Conservation (phyloP, 2,329 filamentous ascomycete species). For the Colletotrichum sp. region DNA sequence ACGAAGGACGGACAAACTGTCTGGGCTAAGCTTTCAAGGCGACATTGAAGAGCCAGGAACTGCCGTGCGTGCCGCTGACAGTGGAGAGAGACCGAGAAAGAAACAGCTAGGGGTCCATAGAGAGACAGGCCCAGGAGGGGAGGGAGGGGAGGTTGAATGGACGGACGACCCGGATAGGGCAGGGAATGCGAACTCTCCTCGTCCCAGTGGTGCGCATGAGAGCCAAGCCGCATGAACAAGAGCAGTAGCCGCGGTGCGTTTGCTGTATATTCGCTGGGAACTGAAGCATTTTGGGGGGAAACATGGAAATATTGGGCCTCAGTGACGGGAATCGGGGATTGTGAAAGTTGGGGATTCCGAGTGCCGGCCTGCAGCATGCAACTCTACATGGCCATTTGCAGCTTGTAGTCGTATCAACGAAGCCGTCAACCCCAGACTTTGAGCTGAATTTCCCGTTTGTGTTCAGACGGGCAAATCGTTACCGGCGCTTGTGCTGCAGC, state of each 20-base stretch:
- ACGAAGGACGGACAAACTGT: neutral
- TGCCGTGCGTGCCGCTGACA: neutral
- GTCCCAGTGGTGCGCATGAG: neutral
- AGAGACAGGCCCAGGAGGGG: neutral
- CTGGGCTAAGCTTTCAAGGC: neutral
- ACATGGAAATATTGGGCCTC: neutral
- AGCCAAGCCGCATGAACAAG: neutral
- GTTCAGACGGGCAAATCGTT: neutral
- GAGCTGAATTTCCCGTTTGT: neutral
- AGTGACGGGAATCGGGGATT: neutral
- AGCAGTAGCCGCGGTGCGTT: neutral
- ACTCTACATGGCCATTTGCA: neutral
- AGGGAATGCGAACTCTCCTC: neutral
- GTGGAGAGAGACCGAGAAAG: neutral
- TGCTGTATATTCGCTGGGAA: neutral
- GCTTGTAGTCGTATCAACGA: neutral
- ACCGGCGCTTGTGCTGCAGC: neutral
- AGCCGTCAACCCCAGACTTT: neutral
- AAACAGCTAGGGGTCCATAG: neutral
- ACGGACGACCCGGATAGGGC: neutral
- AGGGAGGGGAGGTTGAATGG: neutral
- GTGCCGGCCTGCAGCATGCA: conserved; percentile 4
- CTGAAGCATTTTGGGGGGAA: neutral
- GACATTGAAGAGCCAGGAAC: neutral
- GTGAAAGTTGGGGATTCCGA: neutral